Conservation (phyloP, 139 green algal species). For the Chlamydomonas incerta region DNA sequence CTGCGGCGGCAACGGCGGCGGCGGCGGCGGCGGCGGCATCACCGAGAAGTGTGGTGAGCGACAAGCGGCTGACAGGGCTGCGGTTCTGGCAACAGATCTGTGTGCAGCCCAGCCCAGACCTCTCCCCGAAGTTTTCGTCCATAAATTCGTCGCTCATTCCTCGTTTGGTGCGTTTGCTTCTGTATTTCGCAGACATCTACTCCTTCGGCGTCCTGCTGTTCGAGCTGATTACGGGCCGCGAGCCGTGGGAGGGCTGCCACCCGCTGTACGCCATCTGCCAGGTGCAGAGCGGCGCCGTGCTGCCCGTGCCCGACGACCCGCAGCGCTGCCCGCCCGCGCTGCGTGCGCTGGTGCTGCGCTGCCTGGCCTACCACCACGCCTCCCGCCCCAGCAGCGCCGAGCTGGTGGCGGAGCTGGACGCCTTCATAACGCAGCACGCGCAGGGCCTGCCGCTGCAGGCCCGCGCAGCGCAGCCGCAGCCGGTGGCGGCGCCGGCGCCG, state of each 20-base stretch:
- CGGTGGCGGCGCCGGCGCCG: neutral
- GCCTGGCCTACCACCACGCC: conserved; percentile 33
- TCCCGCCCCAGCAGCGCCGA: conserved; percentile 4
- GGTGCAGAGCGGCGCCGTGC: conserved; percentile 7
- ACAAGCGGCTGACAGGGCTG: too few species aligned
- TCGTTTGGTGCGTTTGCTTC: too few species aligned
- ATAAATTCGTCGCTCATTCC: too few species aligned
- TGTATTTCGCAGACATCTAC: neutral
- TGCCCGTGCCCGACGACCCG: conserved; percentile 41
- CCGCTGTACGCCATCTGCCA: conserved; percentile 29
- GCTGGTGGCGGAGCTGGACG: conserved; percentile 30
- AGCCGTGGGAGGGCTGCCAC: conserved; percentile 39
- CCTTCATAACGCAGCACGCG: conserved; percentile 1
- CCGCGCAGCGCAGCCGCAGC: too few species aligned
- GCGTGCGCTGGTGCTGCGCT: conserved; percentile 28
- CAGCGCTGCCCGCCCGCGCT: conserved; percentile 36
- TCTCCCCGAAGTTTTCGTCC: too few species aligned
- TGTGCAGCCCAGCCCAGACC: too few species aligned
- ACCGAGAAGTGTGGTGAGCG: conserved; percentile 13
- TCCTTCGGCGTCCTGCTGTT: conserved; percentile 37
- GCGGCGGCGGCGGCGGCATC: neutral
- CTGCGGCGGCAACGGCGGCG: neutral
- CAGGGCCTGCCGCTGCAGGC: neutral
- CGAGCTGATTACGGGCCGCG: conserved; percentile 25
- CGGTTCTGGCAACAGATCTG: too few species aligned